phyloP scores from a whole-genome alignment of 139 green algal genomes.

The Tetraselmis striata region DNA sequence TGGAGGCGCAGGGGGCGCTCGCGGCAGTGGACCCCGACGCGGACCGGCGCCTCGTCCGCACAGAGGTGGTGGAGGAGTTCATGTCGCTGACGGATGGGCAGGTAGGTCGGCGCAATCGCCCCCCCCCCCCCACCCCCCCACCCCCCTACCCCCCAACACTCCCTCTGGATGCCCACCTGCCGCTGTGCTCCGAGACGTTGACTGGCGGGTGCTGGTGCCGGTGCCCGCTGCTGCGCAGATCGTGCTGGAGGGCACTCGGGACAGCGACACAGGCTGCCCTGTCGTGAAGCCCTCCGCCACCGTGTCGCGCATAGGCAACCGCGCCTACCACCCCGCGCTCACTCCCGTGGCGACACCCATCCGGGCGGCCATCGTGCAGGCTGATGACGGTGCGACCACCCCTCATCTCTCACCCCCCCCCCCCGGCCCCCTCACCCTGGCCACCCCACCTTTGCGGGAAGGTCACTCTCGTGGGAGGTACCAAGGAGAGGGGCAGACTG shows the following conservation, averaged over 20 bases:
- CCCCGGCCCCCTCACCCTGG: neutral
- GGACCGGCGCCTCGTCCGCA: constrained; percentile 16
- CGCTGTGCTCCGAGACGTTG: neutral
- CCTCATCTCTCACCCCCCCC: too few species aligned
- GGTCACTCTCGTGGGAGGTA: too few species aligned
- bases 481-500: too few species aligned
- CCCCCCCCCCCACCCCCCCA: too few species aligned
- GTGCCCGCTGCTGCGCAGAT: constrained; percentile 19
- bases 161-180: too few species aligned
- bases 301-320: constrained; percentile 67
- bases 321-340: constrained; percentile 59
- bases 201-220: neutral
- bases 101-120: constrained; percentile 44
- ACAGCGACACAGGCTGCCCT: constrained; percentile 11
- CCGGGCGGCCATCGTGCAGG: neutral
- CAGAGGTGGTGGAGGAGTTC: constrained; percentile 81
- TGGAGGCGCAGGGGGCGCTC: constrained; percentile 26
- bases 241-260: constrained; percentile 22
- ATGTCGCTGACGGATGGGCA: constrained; percentile 89
- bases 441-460: neutral
- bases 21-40: neutral
- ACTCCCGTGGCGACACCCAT: constrained; percentile 52
- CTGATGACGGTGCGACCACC: neutral
- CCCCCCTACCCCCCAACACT: too few species aligned
- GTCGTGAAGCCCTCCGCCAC: constrained; percentile 45